phyloP scores from a whole-genome alignment of 306 rosid genomes.

The Potentilla sterilis region DNA sequence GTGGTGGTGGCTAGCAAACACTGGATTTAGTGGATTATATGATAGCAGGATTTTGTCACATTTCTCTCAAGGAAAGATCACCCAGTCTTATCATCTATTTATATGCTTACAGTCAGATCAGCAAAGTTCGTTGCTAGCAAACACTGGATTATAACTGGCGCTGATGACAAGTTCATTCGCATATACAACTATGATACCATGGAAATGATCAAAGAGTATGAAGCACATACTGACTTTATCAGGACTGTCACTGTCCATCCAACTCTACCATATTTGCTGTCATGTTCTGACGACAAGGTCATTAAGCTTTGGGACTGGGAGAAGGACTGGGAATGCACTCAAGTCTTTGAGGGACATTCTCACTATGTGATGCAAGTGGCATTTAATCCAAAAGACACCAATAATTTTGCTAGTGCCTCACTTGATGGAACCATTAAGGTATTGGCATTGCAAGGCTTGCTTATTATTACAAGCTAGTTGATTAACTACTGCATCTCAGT shows the following conservation, averaged over 20 bases:
- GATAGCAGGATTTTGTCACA: too few relatives aligned
- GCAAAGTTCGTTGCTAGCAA: slow-evolving; percentile 53
- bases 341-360: slow-evolving; percentile 52
- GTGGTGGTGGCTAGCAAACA: neutral
- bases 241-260: slow-evolving; percentile 61
- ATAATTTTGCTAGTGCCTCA: slow-evolving; percentile 49
- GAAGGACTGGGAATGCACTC: slow-evolving; percentile 45
- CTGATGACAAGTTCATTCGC: slow-evolving; percentile 50
- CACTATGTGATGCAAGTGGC: slow-evolving; percentile 73
- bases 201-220: slow-evolving; percentile 48
- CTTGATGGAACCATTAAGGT: slow-evolving; percentile 65
- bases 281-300: slow-evolving; percentile 57
- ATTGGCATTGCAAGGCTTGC: neutral
- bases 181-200: slow-evolving; percentile 37
- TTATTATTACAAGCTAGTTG: neutral
- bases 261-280: slow-evolving; percentile 47
- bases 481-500: neutral
- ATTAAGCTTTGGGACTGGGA: slow-evolving; percentile 65
- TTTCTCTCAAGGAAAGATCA: neutral
- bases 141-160: slow-evolving; percentile 48
- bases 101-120: slow-evolving; percentile 57
- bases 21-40: too few relatives aligned
- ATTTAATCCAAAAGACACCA: slow-evolving; percentile 39
- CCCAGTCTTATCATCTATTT: neutral
- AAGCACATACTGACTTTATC: slow-evolving; percentile 56